These are phyloP conservation scores for Neoboletus magnificus DNA, from an alignment of 768 basidiomycete species.

Conservation along the genomic window DNA sequence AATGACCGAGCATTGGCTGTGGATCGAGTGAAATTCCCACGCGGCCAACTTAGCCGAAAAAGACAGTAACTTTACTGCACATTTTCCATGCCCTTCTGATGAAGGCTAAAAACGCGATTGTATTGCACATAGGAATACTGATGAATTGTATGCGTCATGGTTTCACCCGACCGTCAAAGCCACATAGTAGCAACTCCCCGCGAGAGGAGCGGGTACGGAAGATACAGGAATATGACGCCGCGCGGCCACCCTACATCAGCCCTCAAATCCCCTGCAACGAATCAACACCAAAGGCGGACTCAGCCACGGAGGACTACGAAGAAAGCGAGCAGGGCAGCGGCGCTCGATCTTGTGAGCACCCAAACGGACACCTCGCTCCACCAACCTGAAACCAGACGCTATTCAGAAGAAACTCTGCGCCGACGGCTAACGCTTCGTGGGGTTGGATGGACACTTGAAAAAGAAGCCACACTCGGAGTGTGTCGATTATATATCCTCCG, in stretches of 20 bases:
- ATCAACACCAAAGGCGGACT: constrained; percentile 57
- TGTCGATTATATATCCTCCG: constrained; percentile 28
- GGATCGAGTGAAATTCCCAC: too few relatives aligned
- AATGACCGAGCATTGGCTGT: too few relatives aligned
- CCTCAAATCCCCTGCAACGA: constrained; percentile 37
- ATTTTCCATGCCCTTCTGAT: too few relatives aligned
- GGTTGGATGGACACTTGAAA: constrained; percentile 66
- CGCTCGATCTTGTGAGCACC: constrained; percentile 51
- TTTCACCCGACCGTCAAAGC: constrained; percentile 79
- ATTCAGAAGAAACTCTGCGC: constrained; percentile 47
- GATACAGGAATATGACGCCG: constrained; percentile 83
- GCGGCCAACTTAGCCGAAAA: too few relatives aligned
- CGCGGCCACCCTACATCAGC: constrained; percentile 43
- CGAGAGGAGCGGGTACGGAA: constrained; percentile 52
- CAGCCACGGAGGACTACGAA: constrained; percentile 33
- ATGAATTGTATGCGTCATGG: constrained; percentile 66
- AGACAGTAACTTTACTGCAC: too few relatives aligned
- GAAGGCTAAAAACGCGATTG: background rate
- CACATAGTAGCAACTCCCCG: constrained; percentile 46
- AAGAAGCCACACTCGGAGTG: constrained; percentile 20
- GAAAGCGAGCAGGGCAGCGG: constrained; percentile 36
- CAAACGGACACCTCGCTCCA: constrained; percentile 66
- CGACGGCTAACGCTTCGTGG: constrained; percentile 56
- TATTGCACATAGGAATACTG: background rate
- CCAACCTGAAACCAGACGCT: constrained; percentile 68